Conservation (phyloP, 1,139 yeast species). For the Sugiyamaella japonica region DNA sequence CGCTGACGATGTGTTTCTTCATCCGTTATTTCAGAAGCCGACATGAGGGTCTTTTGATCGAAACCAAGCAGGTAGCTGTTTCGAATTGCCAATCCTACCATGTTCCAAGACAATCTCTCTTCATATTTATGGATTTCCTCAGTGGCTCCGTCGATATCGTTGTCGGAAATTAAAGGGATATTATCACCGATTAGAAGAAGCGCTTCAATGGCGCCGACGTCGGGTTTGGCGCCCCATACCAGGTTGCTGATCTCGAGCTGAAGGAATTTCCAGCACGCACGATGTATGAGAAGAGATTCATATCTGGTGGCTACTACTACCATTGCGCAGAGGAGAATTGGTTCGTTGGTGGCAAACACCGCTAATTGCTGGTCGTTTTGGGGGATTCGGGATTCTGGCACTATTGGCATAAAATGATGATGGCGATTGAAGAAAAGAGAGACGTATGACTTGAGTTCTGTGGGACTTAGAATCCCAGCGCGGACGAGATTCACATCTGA, state of each 20-base stretch:
- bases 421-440: constrained; percentile 26
- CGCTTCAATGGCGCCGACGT: constrained; percentile 29
- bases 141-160: constrained; percentile 12
- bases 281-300: constrained; percentile 23
- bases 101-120: constrained; percentile 32
- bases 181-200: constrained; percentile 29
- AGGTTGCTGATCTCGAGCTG: constrained; percentile 22
- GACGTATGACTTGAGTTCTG: constrained; percentile 18
- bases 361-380: constrained; percentile 24
- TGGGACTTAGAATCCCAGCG: constrained; percentile 19
- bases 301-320: constrained; percentile 26
- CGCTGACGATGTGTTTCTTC: constrained; percentile 27
- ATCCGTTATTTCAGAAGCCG: constrained; percentile 24
- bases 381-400: constrained; percentile 25
- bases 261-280: constrained; percentile 27
- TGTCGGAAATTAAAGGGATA: constrained; percentile 23
- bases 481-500: constrained; percentile 15
- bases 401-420: constrained; percentile 28
- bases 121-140: constrained; percentile 21
- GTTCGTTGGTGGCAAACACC: constrained; percentile 23
- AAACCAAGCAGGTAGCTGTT: constrained; percentile 29
- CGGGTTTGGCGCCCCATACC: constrained; percentile 22
- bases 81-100: constrained; percentile 33
- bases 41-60: constrained; percentile 30
- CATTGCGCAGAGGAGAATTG: constrained; percentile 26